Evolutionary conservation across 192 early-diverging fungal genomes (phyloP).

Genomic region (Backusella australiensis): DNA sequence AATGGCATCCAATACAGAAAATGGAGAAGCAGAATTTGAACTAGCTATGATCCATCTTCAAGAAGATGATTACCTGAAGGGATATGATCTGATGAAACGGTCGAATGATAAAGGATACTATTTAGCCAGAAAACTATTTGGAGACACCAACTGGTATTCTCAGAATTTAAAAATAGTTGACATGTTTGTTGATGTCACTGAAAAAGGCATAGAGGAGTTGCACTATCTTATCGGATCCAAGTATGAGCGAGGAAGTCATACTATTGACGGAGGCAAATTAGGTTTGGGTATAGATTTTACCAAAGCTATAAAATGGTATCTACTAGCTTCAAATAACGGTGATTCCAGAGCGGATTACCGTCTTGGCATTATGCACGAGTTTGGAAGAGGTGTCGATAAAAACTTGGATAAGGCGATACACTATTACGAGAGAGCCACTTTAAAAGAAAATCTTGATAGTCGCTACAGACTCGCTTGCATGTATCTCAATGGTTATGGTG

Average conservation of each 20-base stretch:
- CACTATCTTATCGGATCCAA: not conserved
- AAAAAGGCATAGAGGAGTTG: not conserved
- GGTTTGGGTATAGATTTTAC: too few species aligned
- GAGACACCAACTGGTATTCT: not conserved
- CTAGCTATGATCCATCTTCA: not conserved
- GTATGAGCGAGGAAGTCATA: too few species aligned
- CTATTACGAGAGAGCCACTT: not conserved
- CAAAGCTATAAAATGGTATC: too few species aligned
- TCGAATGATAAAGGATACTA: too few species aligned
- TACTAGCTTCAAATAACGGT: too few species aligned
- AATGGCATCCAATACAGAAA: not conserved
- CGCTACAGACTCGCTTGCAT: not conserved
- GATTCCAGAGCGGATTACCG: too few species aligned
- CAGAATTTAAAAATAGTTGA: not conserved
- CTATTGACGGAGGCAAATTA: too few species aligned
- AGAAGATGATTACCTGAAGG: not conserved
- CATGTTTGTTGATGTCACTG: not conserved
- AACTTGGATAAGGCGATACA: not conserved
- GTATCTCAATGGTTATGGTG: not conserved
- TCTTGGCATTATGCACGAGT: not conserved
- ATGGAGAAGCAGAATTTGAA: too few species aligned
- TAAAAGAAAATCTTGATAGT: not conserved
- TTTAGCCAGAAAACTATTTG: too few species aligned
- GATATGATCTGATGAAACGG: not conserved
- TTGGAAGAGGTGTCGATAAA: not conserved